Evolutionary conservation across 2,329 filamentous ascomycete genomes (phyloP).

Genomic region (Curvularia sp.): DNA sequence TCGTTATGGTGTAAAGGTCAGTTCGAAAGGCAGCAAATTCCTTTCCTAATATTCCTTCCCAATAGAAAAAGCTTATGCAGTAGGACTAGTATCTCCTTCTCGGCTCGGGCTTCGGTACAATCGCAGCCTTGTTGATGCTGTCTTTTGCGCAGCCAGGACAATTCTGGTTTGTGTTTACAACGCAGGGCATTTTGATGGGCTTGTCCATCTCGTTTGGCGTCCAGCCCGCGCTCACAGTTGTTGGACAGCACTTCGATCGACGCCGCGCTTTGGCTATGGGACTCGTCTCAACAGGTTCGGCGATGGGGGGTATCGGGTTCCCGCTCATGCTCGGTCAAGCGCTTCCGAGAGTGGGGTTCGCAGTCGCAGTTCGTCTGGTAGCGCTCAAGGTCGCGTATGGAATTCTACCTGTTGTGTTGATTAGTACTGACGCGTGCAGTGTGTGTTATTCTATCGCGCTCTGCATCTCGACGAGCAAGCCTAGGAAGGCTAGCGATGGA

Average conservation of each 20-base stretch:
- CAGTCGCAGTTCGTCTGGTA: constrained; percentile 67
- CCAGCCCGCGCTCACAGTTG: constrained; percentile 51
- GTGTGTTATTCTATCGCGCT: constrained; percentile 54
- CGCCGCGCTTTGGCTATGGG: constrained; percentile 54
- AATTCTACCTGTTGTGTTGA: fast-evolving
- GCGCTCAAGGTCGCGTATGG: constrained; percentile 58
- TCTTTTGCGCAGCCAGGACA: constrained; percentile 33
- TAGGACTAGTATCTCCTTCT: constrained; percentile 39
- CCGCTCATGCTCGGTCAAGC: constrained; percentile 64
- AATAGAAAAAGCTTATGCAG: background rate
- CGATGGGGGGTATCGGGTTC: constrained; percentile 60
- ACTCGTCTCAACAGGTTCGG: constrained; percentile 51
- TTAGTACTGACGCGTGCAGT: constrained; percentile 45
- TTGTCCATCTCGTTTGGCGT: constrained; percentile 53
- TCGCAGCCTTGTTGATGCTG: constrained; percentile 31
- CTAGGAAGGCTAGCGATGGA: constrained; percentile 13
- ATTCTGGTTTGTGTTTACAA: constrained; percentile 55
- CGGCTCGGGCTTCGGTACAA: constrained; percentile 33
- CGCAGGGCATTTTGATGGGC: constrained; percentile 55
- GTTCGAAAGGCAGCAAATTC: constrained; percentile 26
- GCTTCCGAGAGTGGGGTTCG: constrained; percentile 63
- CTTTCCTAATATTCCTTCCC: background rate
- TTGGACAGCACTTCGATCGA: constrained; percentile 54
- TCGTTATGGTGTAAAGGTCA: constrained; percentile 62
- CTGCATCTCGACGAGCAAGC: constrained; percentile 41